Base-by-base conservation (phyloP, 2,329 filamentous ascomycete species). In the Exophiala sideris region DNA sequence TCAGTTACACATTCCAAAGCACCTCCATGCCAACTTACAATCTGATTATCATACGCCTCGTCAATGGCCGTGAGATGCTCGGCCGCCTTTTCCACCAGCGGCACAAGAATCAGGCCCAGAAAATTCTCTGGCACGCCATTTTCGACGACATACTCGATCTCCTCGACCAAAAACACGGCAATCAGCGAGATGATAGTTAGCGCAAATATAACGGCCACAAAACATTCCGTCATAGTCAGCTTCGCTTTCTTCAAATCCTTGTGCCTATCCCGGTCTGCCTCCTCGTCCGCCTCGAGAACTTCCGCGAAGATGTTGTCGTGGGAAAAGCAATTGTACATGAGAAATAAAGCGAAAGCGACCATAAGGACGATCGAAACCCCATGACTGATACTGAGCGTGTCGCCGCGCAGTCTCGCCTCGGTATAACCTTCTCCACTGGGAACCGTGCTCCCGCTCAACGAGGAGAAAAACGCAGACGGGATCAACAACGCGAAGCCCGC, bases 51-150 rank as follows among this genome's bases (percentile, higher is more conserved):
- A 78, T 84, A 92, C 20, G 89, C 89, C 76, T 95, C 89, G 63
- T 94, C 88, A 54, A 95, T 78, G 39, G 89, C 88, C 1, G 88
- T 91, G 44, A 95, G 74, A 70, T 95, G 89, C 70, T 95, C 89
- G 10, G 89, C 89, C 2, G 87, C 85, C 71, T 95, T 95, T 67
- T 95, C 90, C 5, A 94, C 89, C 0, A 95, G 40, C 2, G 62
- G 59, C 7, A 64, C 56, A 1, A 95, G 78, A 60, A 94, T 92
- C 35, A 95, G 75, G 64, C 89, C 82, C 58, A 85, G 73, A 59
- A 85, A 86, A 29, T 78, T 77, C 61, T 85, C 80, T 1, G 76
- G 76, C 38, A 85, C 73, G 21, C 70, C 71, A 39, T 77, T 73
- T 16, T 69, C 64, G 16, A 84, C 82, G 39, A 86, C 81, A 63